A percentile compares a stretch with the other conserved stretches of the same genome.
Conservation (phyloP, 2,329 filamentous ascomycete species). For the Pseudogymnoascus sp. region DNA sequence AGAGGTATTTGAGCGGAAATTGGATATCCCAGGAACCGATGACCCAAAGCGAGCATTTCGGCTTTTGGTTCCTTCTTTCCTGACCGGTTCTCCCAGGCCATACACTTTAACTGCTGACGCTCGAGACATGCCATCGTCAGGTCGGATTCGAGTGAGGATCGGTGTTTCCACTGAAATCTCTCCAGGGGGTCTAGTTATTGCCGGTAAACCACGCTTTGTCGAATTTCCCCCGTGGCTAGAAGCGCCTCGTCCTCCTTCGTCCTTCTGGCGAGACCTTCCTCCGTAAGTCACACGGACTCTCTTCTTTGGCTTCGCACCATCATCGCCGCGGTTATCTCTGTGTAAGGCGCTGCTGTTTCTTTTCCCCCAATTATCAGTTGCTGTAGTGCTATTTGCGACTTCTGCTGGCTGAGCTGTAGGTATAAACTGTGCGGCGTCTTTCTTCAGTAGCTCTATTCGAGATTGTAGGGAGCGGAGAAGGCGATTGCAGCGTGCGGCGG, state of each 20-base stretch:
- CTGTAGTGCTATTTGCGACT: neutral
- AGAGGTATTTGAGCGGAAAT: neutral
- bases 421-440: slow-evolving; percentile 22
- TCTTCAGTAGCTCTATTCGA: slow-evolving; percentile 33
- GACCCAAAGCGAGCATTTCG: neutral
- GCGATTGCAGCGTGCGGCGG: slow-evolving; percentile 35
- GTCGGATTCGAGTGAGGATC: slow-evolving; percentile 21
- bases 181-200: slow-evolving; percentile 16
- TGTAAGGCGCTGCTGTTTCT: neutral
- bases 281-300: neutral
- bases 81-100: neutral
- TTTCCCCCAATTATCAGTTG: neutral
- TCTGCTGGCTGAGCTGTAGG: slow-evolving; percentile 5
- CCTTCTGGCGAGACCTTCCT: neutral
- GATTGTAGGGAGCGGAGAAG: slow-evolving; percentile 37
- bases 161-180: slow-evolving; percentile 27
- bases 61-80: neutral
- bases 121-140: neutral
- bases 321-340: neutral
- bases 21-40: neutral
- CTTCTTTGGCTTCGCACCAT: neutral
- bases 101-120: neutral
- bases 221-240: neutral
- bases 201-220: neutral
- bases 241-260: neutral